phyloP scores from a whole-genome alignment of 805 yeast species.

The Starmerella geochares region DNA sequence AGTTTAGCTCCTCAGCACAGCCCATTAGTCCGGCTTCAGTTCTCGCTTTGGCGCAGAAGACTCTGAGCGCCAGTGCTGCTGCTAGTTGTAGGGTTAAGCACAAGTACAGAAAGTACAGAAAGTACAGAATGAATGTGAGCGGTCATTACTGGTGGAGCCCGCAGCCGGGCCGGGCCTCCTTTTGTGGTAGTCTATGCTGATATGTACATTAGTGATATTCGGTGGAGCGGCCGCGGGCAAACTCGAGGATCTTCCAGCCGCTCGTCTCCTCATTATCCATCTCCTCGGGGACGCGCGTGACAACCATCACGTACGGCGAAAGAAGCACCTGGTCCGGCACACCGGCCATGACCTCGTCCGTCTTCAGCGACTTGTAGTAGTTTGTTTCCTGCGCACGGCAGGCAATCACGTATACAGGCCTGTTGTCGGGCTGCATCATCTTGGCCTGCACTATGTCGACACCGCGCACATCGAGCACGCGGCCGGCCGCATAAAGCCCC shows the following conservation, averaged over 20 bases:
- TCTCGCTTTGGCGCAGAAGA: too few species aligned
- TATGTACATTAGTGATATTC: conserved; percentile 34
- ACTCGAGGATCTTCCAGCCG: conserved; percentile 94
- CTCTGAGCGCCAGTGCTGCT: too few species aligned
- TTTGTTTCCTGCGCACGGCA: conserved; percentile 96
- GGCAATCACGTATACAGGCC: conserved; percentile 85
- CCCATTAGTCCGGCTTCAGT: too few species aligned
- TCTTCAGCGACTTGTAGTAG: conserved; percentile 74
- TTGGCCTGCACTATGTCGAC: conserved; percentile 85
- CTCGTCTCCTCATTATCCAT: conserved; percentile 83
- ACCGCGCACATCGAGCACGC: conserved; percentile 86
- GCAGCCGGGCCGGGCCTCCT: too few species aligned
- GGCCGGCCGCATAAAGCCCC: conserved; percentile 82
- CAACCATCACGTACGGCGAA: conserved; percentile 92
- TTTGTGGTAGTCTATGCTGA: not conserved
- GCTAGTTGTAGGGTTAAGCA: too few species aligned
- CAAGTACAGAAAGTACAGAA: too few species aligned
- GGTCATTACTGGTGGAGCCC: not conserved
- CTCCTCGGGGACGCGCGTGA: conserved; percentile 87
- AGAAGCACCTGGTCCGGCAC: conserved; percentile 83
- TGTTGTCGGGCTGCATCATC: conserved; percentile 77
- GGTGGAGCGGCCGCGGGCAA: conserved; percentile 87
- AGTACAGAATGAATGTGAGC: too few species aligned
- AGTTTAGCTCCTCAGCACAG: too few species aligned
- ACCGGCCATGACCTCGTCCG: conserved; percentile 94